These are phyloP conservation scores for Daldinia caldariorum DNA, from an alignment of 495 filamentous ascomycete species.

Conservation along the genomic window DNA sequence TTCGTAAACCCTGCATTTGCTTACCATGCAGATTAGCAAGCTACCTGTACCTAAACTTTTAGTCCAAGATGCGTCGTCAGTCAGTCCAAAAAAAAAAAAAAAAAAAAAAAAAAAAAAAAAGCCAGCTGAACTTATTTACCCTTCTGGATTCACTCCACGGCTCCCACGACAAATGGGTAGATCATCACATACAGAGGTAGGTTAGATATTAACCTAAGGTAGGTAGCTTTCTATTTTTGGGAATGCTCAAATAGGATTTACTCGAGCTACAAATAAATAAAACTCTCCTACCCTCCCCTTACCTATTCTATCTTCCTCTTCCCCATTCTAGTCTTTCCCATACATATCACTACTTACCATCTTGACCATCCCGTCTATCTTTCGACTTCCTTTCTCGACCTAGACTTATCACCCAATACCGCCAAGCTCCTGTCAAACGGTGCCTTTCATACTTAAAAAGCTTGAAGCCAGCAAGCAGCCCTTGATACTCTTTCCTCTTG, in stretches of 20 bases:
- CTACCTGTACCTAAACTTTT: not conserved
- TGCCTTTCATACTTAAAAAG: constrained; percentile 11
- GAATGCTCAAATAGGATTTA: constrained; percentile 13
- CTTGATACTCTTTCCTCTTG: constrained; percentile 1
- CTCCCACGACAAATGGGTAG: not conserved
- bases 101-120: not conserved
- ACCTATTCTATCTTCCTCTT: constrained; percentile 15
- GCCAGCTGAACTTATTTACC: not conserved
- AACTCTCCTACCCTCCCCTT: constrained; percentile 24
- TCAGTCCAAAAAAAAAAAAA: too few relatives aligned
- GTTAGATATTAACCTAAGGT: not conserved
- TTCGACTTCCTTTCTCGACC: constrained; percentile 13
- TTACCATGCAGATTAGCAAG: constrained; percentile 1
- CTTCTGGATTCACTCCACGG: not conserved
- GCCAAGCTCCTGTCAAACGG: constrained; percentile 18
- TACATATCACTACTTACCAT: constrained; percentile 5
- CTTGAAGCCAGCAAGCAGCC: constrained; percentile 5
- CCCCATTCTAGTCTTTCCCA: constrained; percentile 20
- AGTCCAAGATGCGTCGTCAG: constrained; percentile 4
- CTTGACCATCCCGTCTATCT: not conserved
- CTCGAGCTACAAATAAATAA: constrained; percentile 25
- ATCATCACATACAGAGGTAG: not conserved
- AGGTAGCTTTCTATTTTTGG: constrained; percentile 34
- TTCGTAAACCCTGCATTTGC: not conserved
- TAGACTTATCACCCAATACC: constrained; percentile 8